A percentile compares a stretch with the other conserved stretches of the same genome.
Evolutionary conservation across 2,329 filamentous ascomycete genomes (phyloP).

Genomic region (Ophiocordyceps robertsii): DNA sequence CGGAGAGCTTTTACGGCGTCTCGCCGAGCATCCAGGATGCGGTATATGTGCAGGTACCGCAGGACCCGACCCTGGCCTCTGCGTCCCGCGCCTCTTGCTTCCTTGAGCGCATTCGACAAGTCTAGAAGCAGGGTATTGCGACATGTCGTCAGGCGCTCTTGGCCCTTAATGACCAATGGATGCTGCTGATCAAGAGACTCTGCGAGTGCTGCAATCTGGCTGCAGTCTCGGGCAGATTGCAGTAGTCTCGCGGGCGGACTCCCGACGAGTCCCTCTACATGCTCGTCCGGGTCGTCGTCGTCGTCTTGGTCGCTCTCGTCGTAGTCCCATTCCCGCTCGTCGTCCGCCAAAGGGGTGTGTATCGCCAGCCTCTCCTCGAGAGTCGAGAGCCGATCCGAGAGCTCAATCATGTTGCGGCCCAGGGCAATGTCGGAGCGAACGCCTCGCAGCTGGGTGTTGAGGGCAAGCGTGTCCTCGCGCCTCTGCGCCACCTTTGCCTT

Average conservation of each 20-base stretch:
- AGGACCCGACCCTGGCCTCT: constrained; percentile 31
- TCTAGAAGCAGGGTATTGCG: constrained; percentile 44
- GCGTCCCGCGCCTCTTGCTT: constrained; percentile 27
- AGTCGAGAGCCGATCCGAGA: constrained; percentile 47
- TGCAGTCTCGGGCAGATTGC: constrained; percentile 31
- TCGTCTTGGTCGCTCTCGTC: constrained; percentile 28
- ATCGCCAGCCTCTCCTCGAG: constrained; percentile 53
- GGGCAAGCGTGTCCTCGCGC: constrained; percentile 44
- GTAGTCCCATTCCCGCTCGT: constrained; percentile 9
- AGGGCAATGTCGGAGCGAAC: constrained; percentile 50
- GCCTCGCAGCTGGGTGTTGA: constrained; percentile 54
- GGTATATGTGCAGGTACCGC: constrained; percentile 39
- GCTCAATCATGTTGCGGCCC: constrained; percentile 50
- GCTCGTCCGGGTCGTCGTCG: constrained; percentile 18
- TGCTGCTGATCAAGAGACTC: constrained; percentile 30
- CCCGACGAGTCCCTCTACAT: constrained; percentile 21
- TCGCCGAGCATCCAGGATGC: constrained; percentile 34
- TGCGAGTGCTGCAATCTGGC: constrained; percentile 26
- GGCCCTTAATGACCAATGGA: constrained; percentile 36
- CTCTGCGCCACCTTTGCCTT: constrained; percentile 50
- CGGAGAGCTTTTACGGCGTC: constrained; percentile 37
- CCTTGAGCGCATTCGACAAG: constrained; percentile 33
- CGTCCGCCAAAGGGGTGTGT: constrained; percentile 18
- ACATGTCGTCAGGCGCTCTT: constrained; percentile 37
- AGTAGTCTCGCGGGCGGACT: constrained; percentile 34